Evolutionary conservation across 495 filamentous ascomycete genomes (phyloP), one percentile per base, ranked within the genome.

Genomic region (Chaetomium cochliodes): DNA sequence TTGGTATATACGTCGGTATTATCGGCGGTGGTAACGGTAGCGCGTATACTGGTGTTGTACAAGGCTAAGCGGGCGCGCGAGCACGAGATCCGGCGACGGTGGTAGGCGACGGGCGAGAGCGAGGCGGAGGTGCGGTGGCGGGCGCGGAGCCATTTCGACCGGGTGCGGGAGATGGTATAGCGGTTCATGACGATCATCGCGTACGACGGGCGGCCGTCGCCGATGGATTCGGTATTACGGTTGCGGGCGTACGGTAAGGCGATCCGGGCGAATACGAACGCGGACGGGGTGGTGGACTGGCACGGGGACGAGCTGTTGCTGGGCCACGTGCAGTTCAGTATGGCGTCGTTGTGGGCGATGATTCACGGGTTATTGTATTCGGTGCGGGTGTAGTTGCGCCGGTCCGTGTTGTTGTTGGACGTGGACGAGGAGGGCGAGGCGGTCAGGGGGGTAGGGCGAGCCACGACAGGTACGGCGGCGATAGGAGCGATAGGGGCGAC

Each of bases 241-340:
- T 54, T 54, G 13, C 51, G 51, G 51, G 51, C 26, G 16, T 54
- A 54, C 51, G 26, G 51, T 28, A 54, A 54, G 51, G 51, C 51
- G 16, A 54, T 54, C 51, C 51, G 26, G 51, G 51, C 51, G 51
- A 54, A 54, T 4, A 33, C 51, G 26, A 54, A 54, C 26, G 51
- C 51, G 51, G 51, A 54, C 26, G 26, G 28, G 16, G 25, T 54
- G 13, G 51, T 54, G 26, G 28, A 33, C 33, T 54, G 26, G 51
- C 26, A 54, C 51, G 51, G 51, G 51, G 51, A 54, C 26, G 26
- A 54, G 51, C 33, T 54, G 26, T 54, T 54, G 8, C n/a, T 7
- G 15, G 26, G 51, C 13, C 26, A 33, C 51, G 51, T 33, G 15
- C 26, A 54, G 25, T 54, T 54, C 51, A 33, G 51, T 15, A 54